Conservation (phyloP, 1,284 basidiomycete species). For the Cryptococcus sp. region DNA sequence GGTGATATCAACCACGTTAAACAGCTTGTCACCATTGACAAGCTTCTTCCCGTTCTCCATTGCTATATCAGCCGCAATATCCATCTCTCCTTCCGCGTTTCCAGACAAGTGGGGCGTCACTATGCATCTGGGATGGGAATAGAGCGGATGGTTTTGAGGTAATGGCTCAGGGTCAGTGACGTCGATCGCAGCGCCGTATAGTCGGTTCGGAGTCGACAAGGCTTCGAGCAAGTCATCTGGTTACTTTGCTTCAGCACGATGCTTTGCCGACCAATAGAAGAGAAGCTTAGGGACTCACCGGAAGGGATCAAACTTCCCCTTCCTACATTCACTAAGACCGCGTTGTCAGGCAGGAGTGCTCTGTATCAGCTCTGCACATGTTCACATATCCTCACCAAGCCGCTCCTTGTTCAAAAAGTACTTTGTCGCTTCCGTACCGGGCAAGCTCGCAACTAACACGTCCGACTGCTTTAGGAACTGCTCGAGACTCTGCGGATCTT, state of each 20-base stretch:
- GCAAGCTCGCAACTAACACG: slow-evolving; percentile 47
- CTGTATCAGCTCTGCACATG: slow-evolving; percentile 1
- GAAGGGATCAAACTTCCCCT: slow-evolving; percentile 41
- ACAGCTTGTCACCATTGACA: slow-evolving; percentile 25
- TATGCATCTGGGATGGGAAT: slow-evolving; percentile 40
- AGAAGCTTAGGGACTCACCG: slow-evolving; percentile 14
- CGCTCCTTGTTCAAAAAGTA: slow-evolving; percentile 42
- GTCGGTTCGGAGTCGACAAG: slow-evolving; percentile 28
- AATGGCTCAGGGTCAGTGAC: slow-evolving; percentile 52
- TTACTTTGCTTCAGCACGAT: not conserved
- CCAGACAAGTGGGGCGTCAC: slow-evolving; percentile 45
- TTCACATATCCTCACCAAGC: slow-evolving; percentile 34
- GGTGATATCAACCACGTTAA: slow-evolving; percentile 36
- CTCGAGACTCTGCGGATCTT: slow-evolving; percentile 36
- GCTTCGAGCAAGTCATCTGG: slow-evolving; percentile 40
- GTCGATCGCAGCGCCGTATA: slow-evolving; percentile 45
- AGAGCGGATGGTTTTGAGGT: slow-evolving; percentile 36
- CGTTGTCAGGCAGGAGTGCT: slow-evolving; percentile 38
- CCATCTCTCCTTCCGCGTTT: slow-evolving; percentile 41
- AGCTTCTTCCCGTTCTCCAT: slow-evolving; percentile 45
- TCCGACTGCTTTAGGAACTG: slow-evolving; percentile 46
- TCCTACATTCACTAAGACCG: slow-evolving; percentile 47
- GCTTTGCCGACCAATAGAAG: not conserved
- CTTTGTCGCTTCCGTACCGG: slow-evolving; percentile 42
- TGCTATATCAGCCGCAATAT: slow-evolving; percentile 44